Conservation (phyloP, 1,284 basidiomycete species). For the Phaffia rhodozyma region DNA sequence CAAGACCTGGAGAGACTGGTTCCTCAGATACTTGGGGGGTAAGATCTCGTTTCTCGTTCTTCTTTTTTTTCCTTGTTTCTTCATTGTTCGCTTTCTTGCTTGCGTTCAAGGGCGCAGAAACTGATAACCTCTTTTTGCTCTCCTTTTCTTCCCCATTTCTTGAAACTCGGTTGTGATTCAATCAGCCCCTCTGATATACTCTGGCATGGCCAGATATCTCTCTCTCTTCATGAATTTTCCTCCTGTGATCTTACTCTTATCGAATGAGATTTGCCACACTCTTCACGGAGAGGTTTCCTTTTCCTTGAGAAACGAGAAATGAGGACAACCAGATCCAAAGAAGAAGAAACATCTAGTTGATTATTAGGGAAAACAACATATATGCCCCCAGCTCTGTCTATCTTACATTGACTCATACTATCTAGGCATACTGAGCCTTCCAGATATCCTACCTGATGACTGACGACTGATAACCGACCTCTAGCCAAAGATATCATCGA, state of each 20-base stretch:
- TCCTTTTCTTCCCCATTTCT: background rate
- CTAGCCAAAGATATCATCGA: conserved; percentile 15
- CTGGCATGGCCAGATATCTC: background rate
- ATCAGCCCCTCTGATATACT: background rate
- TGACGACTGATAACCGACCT: no score
- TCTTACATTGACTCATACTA: background rate
- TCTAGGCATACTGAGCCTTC: background rate
- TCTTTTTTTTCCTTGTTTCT: background rate
- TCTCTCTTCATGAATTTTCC: no score
- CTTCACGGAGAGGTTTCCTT: no score
- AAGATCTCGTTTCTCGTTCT: background rate
- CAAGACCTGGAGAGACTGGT: background rate
- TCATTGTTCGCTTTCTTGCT: no score
- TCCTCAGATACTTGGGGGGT: background rate
- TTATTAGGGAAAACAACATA: background rate
- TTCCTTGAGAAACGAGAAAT: no score
- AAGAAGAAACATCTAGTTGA: background rate
- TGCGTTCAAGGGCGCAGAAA: no score
- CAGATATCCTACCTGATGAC: background rate
- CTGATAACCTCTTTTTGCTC: no score
- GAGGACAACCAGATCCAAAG: background rate
- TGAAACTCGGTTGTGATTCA: background rate
- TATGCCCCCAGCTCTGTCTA: background rate
- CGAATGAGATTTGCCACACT: no score
- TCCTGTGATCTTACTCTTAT: no score